These are phyloP conservation scores for Penicillium sp. DNA, from an alignment of 2,329 filamentous ascomycete genomes.

Conservation along the genomic window DNA sequence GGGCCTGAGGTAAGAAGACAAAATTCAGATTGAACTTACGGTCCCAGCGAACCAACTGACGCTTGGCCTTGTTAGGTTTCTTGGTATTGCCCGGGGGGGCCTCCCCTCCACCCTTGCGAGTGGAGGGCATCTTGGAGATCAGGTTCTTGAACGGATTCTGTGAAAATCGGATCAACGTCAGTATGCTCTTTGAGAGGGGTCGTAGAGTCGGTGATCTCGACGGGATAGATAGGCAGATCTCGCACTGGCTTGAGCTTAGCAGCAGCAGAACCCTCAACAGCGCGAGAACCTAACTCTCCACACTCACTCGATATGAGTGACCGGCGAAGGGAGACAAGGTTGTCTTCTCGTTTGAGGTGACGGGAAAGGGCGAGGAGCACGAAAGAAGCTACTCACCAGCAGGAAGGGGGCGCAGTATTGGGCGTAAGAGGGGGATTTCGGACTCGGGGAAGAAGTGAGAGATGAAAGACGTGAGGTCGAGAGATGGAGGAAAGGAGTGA, in stretches of 20 bases:
- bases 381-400: neutral
- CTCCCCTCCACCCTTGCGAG: neutral
- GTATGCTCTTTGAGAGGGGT: neutral
- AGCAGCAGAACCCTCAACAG: neutral
- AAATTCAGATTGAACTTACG: conserved; percentile 31
- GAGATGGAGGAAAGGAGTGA: neutral
- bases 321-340: neutral
- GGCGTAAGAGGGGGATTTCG: neutral
- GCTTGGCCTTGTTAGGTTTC: conserved; percentile 32
- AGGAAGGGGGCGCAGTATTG: neutral
- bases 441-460: neutral
- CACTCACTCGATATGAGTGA: neutral
- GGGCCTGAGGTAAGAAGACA: neutral
- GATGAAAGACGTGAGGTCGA: neutral
- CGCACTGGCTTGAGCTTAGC: neutral
- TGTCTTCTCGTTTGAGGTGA: no score
- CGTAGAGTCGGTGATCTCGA: neutral
- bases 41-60: conserved; percentile 47
- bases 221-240: neutral
- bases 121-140: neutral
- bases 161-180: neutral
- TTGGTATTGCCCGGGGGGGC: neutral
- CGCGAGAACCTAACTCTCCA: neutral
- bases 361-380: neutral
- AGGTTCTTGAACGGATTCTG: neutral